Evolutionary conservation across 1,139 yeast genomes (phyloP).

Genomic region (Debaryomyces sp.): DNA sequence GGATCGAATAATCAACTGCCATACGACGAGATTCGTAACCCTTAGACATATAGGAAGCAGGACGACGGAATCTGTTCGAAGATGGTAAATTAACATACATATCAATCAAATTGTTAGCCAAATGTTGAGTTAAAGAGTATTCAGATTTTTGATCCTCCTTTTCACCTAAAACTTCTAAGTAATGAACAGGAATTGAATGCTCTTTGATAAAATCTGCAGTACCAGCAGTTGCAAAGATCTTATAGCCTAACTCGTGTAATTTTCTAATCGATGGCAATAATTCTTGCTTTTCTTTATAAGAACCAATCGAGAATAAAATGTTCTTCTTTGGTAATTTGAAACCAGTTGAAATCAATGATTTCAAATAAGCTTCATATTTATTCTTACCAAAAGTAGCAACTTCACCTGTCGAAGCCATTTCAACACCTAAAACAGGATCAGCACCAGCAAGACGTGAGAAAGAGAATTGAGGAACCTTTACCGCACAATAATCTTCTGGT

Average conservation of each 20-base stretch:
- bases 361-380: conserved; percentile 96
- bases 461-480: conserved; percentile 97
- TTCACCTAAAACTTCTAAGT: conserved; percentile 80
- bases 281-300: conserved; percentile 96
- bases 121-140: conserved; percentile 92
- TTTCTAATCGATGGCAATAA: conserved; percentile 85
- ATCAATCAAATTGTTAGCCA: conserved; percentile 96
- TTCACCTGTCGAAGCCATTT: conserved; percentile 99
- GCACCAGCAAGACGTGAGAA: conserved; percentile 98
- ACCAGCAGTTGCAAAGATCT: conserved; percentile 96
- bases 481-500: conserved; percentile 94
- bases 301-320: conserved; percentile 91
- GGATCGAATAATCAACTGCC: conserved; percentile 99
- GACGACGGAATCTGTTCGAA: conserved; percentile 96
- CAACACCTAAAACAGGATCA: conserved; percentile 97
- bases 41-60: conserved; percentile 95
- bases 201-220: conserved; percentile 98
- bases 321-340: conserved; percentile 95
- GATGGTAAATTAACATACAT: conserved; percentile 96
- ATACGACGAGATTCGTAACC: conserved; percentile 99
- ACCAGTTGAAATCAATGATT: conserved; percentile 90
- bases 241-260: conserved; percentile 81
- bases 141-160: conserved; percentile 85
- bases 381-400: conserved; percentile 97
- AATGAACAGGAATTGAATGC: conserved; percentile 91